Conservation (phyloP, 1,284 basidiomycete genomes). For the Malassezia furfur region DNA sequence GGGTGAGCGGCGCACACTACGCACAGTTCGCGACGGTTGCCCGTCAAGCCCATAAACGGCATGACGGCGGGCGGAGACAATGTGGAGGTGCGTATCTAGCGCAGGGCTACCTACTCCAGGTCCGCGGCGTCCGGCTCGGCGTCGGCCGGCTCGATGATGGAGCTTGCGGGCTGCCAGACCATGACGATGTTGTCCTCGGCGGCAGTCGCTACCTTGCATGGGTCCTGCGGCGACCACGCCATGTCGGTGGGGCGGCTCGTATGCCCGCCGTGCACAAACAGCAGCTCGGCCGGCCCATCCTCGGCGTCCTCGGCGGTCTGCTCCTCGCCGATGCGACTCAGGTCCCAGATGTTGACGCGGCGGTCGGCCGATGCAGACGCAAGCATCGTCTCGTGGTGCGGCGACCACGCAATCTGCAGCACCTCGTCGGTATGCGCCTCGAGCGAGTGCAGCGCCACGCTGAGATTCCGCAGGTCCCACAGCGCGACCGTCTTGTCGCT, state of each 20-base stretch:
- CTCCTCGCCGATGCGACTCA: slow-evolving; percentile 82
- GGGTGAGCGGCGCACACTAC: not conserved
- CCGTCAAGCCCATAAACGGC: slow-evolving; percentile 16
- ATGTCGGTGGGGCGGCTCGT: slow-evolving; percentile 43
- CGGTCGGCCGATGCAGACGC: slow-evolving; percentile 70
- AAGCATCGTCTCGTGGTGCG: slow-evolving; percentile 57
- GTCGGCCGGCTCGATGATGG: slow-evolving; percentile 17
- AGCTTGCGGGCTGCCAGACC: slow-evolving; percentile 29
- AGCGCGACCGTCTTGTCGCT: slow-evolving; percentile 86
- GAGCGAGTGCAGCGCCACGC: slow-evolving; percentile 71
- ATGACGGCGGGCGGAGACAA: not conserved
- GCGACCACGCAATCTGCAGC: slow-evolving; percentile 86
- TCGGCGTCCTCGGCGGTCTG: slow-evolving; percentile 96
- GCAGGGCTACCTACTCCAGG: slow-evolving; percentile 8
- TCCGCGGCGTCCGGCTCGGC: slow-evolving; percentile 15
- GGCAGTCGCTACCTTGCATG: slow-evolving; percentile 39
- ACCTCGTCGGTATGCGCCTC: slow-evolving; percentile 91
- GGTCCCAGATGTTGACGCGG: slow-evolving; percentile 89
- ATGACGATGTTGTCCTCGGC: slow-evolving; percentile 47
- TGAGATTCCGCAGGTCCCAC: slow-evolving; percentile 75
- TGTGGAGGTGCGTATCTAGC: slow-evolving; percentile 6
- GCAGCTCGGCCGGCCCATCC: slow-evolving; percentile 67
- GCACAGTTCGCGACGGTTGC: slow-evolving; percentile 15
- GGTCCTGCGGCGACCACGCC: slow-evolving; percentile 40
- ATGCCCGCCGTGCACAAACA: slow-evolving; percentile 47